phyloP scores from a whole-genome alignment of 2,329 filamentous ascomycete species.

The Tolypocladium tropicale region DNA sequence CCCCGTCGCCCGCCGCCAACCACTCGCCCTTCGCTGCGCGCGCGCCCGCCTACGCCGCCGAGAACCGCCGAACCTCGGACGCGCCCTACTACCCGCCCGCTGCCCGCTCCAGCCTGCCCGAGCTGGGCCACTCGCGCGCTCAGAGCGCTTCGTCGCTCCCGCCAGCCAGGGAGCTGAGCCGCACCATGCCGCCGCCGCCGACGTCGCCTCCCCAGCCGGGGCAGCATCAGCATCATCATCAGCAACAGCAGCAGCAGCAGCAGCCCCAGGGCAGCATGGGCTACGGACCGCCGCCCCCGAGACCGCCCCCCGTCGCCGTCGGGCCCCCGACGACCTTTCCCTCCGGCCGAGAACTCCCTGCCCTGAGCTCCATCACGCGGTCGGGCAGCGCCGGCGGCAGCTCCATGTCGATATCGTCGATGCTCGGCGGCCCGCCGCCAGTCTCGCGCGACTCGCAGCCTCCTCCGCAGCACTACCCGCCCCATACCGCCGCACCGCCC shows the following conservation, averaged over 20 bases:
- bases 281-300: conserved; percentile 36
- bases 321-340: conserved; percentile 35
- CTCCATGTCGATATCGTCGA: conserved; percentile 52
- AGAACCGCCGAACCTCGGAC: conserved; percentile 30
- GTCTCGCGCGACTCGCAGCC: conserved; percentile 31
- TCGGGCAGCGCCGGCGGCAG: conserved; percentile 34
- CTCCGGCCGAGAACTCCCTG: conserved; percentile 41
- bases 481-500: conserved; percentile 22
- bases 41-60: conserved; percentile 17
- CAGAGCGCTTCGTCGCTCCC: conserved; percentile 34
- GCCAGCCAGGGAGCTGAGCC: conserved; percentile 24
- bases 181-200: conserved; percentile 34
- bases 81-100: conserved; percentile 28
- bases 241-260: conserved; percentile 16
- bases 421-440: conserved; percentile 43
- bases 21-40: conserved; percentile 1
- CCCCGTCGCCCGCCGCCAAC: conserved; percentile 3
- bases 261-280: conserved; percentile 21
- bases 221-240: conserved; percentile 16
- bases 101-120: conserved; percentile 18
- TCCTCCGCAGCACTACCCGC: conserved; percentile 29
- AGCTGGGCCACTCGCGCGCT: conserved; percentile 28
- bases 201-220: conserved; percentile 32
- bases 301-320: conserved; percentile 30
- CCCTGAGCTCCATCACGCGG: conserved; percentile 38